Conservation (phyloP, 352 stramenopile genomes). For the Thraustochytrium striatum region DNA sequence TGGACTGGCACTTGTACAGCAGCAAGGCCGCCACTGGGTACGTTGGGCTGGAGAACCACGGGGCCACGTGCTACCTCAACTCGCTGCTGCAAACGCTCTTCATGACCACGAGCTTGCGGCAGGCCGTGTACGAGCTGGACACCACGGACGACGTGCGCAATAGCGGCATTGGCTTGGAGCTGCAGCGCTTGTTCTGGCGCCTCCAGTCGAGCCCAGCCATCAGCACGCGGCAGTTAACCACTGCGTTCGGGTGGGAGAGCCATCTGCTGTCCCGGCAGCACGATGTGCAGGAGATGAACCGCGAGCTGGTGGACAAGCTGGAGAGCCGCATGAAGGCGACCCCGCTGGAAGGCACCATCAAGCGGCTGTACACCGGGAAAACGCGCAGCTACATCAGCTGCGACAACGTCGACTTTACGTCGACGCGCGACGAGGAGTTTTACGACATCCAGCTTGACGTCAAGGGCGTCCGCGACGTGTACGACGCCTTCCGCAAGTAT, state of each 20-base stretch:
- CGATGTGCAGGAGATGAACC: slow-evolving; percentile 60
- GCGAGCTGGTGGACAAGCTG: slow-evolving; percentile 52
- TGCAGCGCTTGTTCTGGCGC: slow-evolving; percentile 39
- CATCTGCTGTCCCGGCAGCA: slow-evolving; percentile 55
- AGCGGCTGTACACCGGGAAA: slow-evolving; percentile 49
- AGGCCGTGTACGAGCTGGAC: slow-evolving; percentile 42
- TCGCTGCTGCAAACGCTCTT: slow-evolving; percentile 59
- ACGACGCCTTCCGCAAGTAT: slow-evolving; percentile 59
- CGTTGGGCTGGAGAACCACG: slow-evolving; percentile 56
- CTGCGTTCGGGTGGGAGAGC: slow-evolving; percentile 49
- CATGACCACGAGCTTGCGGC: slow-evolving; percentile 43
- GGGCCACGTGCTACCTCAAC: slow-evolving; percentile 62
- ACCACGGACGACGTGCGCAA: slow-evolving; percentile 39
- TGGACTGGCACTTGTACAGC: background rate
- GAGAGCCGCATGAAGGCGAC: slow-evolving; percentile 50
- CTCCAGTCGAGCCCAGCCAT: slow-evolving; percentile 17
- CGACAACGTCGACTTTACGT: slow-evolving; percentile 49
- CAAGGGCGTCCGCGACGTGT: slow-evolving; percentile 51
- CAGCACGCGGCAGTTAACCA: slow-evolving; percentile 39
- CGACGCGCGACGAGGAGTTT: slow-evolving; percentile 43
- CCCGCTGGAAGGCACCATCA: background rate
- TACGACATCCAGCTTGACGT: slow-evolving; percentile 58
- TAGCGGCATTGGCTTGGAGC: slow-evolving; percentile 31
- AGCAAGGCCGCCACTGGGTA: slow-evolving; percentile 16
- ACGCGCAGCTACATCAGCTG: slow-evolving; percentile 51